Base-by-base conservation (phyloP, 164 flowering plant genomes). In the Cinnamomum chago region DNA sequence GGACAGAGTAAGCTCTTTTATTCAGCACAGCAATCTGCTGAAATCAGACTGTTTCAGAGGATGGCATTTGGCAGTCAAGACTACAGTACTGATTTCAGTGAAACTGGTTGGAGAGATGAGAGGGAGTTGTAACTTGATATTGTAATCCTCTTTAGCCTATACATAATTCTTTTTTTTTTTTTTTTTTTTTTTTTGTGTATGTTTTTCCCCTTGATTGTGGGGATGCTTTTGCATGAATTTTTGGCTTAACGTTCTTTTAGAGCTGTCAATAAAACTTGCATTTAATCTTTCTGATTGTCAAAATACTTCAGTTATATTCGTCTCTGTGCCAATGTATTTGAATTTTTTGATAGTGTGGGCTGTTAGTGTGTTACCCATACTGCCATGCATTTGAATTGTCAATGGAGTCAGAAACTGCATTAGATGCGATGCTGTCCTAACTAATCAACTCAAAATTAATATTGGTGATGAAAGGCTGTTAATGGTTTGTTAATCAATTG, bases 11-110 rank as follows among this genome's bases (percentile, higher is more conserved):
- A 83, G 73, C 72, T 87, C 25, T 89, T 76, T 72, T 72, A 90
- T 78, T 87, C 92, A 5, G 89, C 88, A 12, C 83, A 85, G 78
- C 91, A 88, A 72, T 94, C 96, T 58, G 90, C 81, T 33, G 91
- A 94, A 79, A 87, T 92, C 62, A 86, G 96, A 87, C 72, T 83
- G 83, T 91, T 92, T 81, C 84, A 79, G 73, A 90, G 91, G 79
- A 94, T 94, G 97, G 96, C 93, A 18, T 92, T 94, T 77, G 93
- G 94, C 35, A 86, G 85, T 81, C 90, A 88, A 76, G 86, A 87
- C 40, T 85, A 81, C 77, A 86, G 88, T 75, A 81, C 88, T 27
- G 93, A 87, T 66, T 89, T 85, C 75, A 88, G 83, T 74, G 82
- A 84, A 71, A 52, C 28, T 66, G 84, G 84, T 79, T 64, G 70